Percentiles rank a stretch among this genome's conserved stretches.
Evolutionary conservation across 2,329 filamentous ascomycete species (phyloP).

Genomic region (Xylariales sp.): DNA sequence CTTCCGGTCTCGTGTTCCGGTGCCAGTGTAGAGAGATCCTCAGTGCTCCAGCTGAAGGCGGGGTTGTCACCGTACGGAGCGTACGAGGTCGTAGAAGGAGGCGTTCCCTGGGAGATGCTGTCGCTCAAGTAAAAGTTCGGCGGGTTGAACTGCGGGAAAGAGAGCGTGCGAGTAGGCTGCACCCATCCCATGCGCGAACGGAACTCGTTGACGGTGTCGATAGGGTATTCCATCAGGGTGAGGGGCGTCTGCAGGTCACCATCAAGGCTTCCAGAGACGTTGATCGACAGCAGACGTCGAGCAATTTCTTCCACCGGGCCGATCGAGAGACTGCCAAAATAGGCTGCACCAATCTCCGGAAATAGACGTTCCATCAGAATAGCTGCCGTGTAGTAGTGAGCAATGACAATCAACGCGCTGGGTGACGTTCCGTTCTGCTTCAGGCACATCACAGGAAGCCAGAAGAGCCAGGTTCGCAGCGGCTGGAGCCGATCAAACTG

Average conservation of each 20-base stretch:
- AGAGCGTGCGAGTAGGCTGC: conserved; percentile 53
- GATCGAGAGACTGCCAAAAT: conserved; percentile 77
- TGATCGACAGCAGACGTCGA: conserved; percentile 67
- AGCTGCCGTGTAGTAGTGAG: conserved; percentile 87
- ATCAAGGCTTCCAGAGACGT: conserved; percentile 51
- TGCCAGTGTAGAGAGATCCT: conserved; percentile 54
- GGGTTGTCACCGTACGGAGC: conserved; percentile 50
- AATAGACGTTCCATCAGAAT: conserved; percentile 87
- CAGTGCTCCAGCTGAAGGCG: conserved; percentile 60
- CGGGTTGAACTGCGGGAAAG: conserved; percentile 56
- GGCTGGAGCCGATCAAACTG: conserved; percentile 89
- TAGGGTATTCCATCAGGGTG: conserved; percentile 67
- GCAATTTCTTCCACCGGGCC: conserved; percentile 84
- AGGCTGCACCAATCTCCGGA: conserved; percentile 84
- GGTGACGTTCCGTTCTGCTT: conserved; percentile 72
- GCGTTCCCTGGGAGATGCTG: conserved; percentile 29
- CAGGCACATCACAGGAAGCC: conserved; percentile 82
- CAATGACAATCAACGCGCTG: conserved; percentile 76
- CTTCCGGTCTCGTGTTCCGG: conserved; percentile 39
- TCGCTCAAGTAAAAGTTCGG: conserved; percentile 49
- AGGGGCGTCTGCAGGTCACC: conserved; percentile 58
- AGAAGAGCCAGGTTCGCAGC: conserved; percentile 90
- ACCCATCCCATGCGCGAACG: conserved; percentile 65
- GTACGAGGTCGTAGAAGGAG: conserved; percentile 39
- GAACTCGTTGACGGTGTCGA: conserved; percentile 65